Base-by-base conservation (phyloP, 352 stramenopile species). In the Phytophthora agathidicida region DNA sequence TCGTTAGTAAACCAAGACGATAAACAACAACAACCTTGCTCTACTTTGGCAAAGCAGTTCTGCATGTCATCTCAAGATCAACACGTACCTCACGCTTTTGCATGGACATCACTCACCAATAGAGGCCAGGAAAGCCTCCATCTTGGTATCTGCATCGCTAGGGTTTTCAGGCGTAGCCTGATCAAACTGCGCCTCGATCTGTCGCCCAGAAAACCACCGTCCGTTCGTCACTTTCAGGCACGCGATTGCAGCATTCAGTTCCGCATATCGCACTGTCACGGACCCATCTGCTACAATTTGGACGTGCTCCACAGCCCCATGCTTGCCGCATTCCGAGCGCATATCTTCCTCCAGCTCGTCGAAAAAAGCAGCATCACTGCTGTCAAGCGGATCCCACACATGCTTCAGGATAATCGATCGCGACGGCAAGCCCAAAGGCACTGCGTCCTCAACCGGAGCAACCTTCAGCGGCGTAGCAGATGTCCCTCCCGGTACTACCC, bases 291-390 rank as follows among this genome's bases (percentile, higher is more conserved):
- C 75, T 11, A 77, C 64, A 56, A 94, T 84, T 43, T 86, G 77
- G 10, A 92, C 71, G 32, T 77, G 77, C 3, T 88, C 66, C 13
- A 95, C 81, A 1, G 50, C 20, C 30, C 86, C 86, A 38, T 86
- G 74, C 35, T 91, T 93, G 43, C 53, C 56, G 63, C 86, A 95
- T 43, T 94, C 86, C 13, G 61, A 47, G 1, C 75, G 71, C 72
- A 95, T 91, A 41, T 95, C 86, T 7, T 90, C 66, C 56, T 95
- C 80, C n/a, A 95, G 55, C 9, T 93, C 84, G 16, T 73, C 59
- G 22, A 95, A 86, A 32, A 89, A 91, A 6, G 56, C 20, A 14
- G 75, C 52, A n/a, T 73, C 70, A 13, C 73, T 65, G 5, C 32
- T 24, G 33, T 80, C 77, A 7, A 91, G 61, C 13, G 75, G 77